Evolutionary conservation across 2,329 filamentous ascomycete species (phyloP).

Genomic region (Scytalidium lignicola): DNA sequence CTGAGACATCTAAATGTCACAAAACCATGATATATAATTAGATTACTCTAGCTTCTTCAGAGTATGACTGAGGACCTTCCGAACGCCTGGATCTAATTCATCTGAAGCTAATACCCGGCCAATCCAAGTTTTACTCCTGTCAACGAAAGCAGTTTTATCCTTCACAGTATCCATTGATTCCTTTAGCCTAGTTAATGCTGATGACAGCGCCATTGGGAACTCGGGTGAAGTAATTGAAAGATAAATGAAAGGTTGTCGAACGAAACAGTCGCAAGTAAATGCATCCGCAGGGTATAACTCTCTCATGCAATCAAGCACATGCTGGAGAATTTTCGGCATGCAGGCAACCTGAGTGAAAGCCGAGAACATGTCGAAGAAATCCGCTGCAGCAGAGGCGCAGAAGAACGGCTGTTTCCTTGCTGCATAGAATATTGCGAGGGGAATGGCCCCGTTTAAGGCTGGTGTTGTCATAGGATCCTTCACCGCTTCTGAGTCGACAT

Average conservation of each 20-base stretch:
- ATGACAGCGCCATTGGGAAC: slow-evolving; percentile 68
- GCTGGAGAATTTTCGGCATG: slow-evolving; percentile 61
- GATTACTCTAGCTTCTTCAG: slow-evolving; percentile 19
- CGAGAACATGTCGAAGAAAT: slow-evolving; percentile 77
- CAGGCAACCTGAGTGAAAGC: slow-evolving; percentile 63
- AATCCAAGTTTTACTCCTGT: slow-evolving; percentile 50
- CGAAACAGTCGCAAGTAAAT: slow-evolving; percentile 63
- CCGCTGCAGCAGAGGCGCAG: slow-evolving; percentile 58
- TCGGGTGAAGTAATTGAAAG: slow-evolving; percentile 57
- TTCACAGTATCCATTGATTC: slow-evolving; percentile 38
- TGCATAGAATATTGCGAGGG: slow-evolving; percentile 84
- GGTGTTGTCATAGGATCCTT: slow-evolving; percentile 54
- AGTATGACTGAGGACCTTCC: slow-evolving; percentile 48
- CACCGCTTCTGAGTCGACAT: slow-evolving; percentile 40
- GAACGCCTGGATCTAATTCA: slow-evolving; percentile 51
- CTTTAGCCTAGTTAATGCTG: slow-evolving; percentile 59
- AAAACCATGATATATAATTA: no score
- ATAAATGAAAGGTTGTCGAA: slow-evolving; percentile 65
- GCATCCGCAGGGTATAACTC: slow-evolving; percentile 54
- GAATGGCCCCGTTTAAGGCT: slow-evolving; percentile 87
- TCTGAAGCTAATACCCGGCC: slow-evolving; percentile 43
- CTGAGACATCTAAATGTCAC: no score
- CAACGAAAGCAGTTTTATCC: slow-evolving; percentile 40
- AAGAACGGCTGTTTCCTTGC: slow-evolving; percentile 73
- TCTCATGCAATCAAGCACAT: slow-evolving; percentile 64